A percentile compares a stretch with the other conserved stretches of the same genome.
These are phyloP conservation scores for Triticum timopheevii DNA, from an alignment of 176 grass and related monocot genomes.

Conservation along the genomic window DNA sequence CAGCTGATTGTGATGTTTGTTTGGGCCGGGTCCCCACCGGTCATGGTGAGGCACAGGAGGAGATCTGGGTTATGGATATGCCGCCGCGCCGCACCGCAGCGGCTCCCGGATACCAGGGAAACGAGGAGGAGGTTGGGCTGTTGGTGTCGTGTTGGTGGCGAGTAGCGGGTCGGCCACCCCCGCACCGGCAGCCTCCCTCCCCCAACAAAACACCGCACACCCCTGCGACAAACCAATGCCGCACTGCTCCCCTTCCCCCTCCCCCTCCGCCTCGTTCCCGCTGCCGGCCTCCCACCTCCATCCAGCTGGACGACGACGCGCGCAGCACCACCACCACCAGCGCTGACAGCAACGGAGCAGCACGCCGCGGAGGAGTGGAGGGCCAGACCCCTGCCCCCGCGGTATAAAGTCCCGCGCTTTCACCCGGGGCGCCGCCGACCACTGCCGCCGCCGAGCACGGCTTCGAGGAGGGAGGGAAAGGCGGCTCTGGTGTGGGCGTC, in stretches of 20 bases:
- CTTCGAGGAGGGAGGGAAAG: not conserved
- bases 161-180: not conserved
- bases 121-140: not conserved
- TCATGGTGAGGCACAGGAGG: not conserved
- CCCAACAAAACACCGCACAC: not conserved
- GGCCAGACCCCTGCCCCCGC: too few relatives aligned
- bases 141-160: not conserved
- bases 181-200: not conserved
- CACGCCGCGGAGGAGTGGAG: too few relatives aligned
- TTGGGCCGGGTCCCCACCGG: not conserved
- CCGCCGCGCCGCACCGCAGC: not conserved
- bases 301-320: slow-evolving; percentile 17
- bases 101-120: not conserved
- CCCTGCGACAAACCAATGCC: not conserved
- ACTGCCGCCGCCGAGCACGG: not conserved
- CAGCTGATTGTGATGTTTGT: not conserved
- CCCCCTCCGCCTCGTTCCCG: not conserved
- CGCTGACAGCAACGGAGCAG: not conserved
- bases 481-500: not conserved
- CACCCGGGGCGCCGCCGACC: not conserved
- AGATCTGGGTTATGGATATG: not conserved
- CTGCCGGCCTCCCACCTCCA: not conserved
- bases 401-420: slow-evolving; percentile 24
- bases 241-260: not conserved
- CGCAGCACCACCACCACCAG: slow-evolving; percentile 11